Evolutionary conservation across 192 early-diverging fungal species (phyloP).

Genomic region (Lunasporangiospora selenospora): DNA sequence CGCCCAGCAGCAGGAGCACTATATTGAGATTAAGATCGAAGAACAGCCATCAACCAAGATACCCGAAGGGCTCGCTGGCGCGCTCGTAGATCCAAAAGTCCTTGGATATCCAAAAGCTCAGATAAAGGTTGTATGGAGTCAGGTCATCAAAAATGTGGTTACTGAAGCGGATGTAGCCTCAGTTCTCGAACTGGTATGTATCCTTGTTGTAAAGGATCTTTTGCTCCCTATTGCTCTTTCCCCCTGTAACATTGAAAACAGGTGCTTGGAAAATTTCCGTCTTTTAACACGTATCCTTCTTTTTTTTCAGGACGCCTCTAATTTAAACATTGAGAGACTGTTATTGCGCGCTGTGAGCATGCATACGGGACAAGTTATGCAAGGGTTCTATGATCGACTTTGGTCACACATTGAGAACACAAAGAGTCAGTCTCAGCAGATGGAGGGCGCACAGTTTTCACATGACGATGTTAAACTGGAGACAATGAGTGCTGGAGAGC

Average conservation of each 20-base stretch:
- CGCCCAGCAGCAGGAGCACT: slow-evolving; percentile 36
- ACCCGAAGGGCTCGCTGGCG: slow-evolving; percentile 38
- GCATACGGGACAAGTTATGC: slow-evolving; percentile 51
- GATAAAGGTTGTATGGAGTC: slow-evolving; percentile 51
- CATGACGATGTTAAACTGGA: slow-evolving; percentile 20
- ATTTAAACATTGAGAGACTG: slow-evolving; percentile 51
- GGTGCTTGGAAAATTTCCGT: no score
- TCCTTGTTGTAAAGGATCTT: no score
- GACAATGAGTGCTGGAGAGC: slow-evolving; percentile 20
- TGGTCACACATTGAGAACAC: slow-evolving; percentile 39
- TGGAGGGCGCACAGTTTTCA: slow-evolving; percentile 24
- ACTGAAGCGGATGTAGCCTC: slow-evolving; percentile 3
- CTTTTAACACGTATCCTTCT: no score
- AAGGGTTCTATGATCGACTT: slow-evolving; percentile 51
- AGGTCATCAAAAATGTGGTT: slow-evolving; percentile 28
- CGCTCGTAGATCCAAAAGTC: slow-evolving; percentile 45
- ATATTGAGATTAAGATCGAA: slow-evolving; percentile 40
- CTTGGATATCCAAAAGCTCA: slow-evolving; percentile 56
- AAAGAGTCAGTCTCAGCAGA: slow-evolving; percentile 32
- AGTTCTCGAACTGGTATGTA: slow-evolving; percentile 32
- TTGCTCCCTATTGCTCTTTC: no score
- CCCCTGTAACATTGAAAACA: no score
- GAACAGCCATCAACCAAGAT: slow-evolving; percentile 15
- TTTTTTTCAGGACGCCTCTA: slow-evolving; percentile 54
- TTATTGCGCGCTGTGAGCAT: slow-evolving; percentile 51